These are phyloP conservation scores for Phyllosticta ampelicida DNA, from an alignment of 2,329 filamentous ascomycete species.

Conservation along the genomic window DNA sequence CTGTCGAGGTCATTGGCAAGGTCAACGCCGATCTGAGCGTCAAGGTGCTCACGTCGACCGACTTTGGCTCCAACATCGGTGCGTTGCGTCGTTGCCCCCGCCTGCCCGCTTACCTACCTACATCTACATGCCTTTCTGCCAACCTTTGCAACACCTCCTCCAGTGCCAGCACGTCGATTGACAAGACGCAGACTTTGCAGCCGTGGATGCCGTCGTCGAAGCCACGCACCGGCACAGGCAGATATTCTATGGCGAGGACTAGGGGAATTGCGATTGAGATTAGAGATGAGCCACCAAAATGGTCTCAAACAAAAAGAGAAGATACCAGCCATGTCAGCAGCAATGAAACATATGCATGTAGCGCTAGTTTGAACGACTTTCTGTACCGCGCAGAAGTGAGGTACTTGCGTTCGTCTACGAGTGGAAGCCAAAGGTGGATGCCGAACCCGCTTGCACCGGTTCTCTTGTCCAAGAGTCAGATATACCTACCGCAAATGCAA, in stretches of 20 bases:
- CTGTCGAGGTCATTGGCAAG: constrained; percentile 68
- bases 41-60: constrained; percentile 57
- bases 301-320: not conserved
- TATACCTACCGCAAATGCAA: too few species aligned
- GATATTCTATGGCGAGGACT: constrained; percentile 57
- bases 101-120: too few species aligned
- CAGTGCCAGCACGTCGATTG: not conserved
- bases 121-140: too few species aligned
- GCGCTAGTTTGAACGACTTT: too few species aligned
- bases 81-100: constrained; percentile 27
- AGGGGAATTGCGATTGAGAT: not conserved
- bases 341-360: too few species aligned
- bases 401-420: not conserved
- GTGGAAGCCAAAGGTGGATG: not conserved
- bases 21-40: constrained; percentile 63
- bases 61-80: constrained; percentile 62
- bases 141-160: not conserved
- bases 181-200: constrained; percentile 52
- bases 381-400: not conserved
- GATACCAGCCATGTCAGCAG: not conserved
- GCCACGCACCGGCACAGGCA: constrained; percentile 70
- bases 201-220: constrained; percentile 72
- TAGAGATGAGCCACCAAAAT: not conserved
- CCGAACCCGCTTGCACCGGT: too few species aligned
- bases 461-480: too few species aligned